These are phyloP conservation scores for Aspergillus cristatus DNA, from an alignment of 495 filamentous ascomycete species.

Conservation along the genomic window DNA sequence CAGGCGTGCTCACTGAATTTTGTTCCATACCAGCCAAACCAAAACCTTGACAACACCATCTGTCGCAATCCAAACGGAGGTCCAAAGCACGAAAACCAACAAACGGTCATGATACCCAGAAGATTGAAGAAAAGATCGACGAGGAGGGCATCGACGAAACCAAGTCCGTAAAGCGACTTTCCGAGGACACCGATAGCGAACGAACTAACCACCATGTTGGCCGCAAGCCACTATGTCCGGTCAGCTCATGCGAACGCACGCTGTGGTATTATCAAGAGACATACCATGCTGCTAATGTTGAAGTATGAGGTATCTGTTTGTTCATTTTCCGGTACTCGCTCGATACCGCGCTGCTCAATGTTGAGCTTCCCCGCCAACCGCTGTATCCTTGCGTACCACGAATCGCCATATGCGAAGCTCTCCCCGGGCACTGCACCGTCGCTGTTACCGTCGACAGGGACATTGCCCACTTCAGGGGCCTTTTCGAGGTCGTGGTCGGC, in stretches of 20 bases:
- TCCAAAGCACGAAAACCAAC: slow-evolving; percentile 75
- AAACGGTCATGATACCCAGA: slow-evolving; percentile 62
- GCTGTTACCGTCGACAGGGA: slow-evolving; percentile 38
- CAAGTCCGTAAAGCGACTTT: slow-evolving; percentile 56
- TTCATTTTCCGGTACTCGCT: slow-evolving; percentile 69
- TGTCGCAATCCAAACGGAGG: slow-evolving; percentile 71
- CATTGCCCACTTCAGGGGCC: slow-evolving; percentile 26
- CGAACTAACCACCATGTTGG: slow-evolving; percentile 75
- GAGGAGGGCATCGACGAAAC: slow-evolving; percentile 69
- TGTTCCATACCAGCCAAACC: slow-evolving; percentile 64
- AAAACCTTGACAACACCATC: slow-evolving; percentile 80
- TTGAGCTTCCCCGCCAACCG: slow-evolving; percentile 58
- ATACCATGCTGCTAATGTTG: slow-evolving; percentile 70
- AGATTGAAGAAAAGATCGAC: slow-evolving; percentile 73
- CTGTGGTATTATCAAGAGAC: too few species aligned
- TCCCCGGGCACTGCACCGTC: slow-evolving; percentile 51
- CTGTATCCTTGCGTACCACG: slow-evolving; percentile 57
- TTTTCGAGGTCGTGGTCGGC: slow-evolving; percentile 31
- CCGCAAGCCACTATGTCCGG: slow-evolving; percentile 61
- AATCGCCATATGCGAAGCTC: slow-evolving; percentile 53
- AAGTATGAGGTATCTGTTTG: slow-evolving; percentile 55
- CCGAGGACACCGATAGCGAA: slow-evolving; percentile 73
- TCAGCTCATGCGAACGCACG: too few species aligned
- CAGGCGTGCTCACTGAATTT: slow-evolving; percentile 53
- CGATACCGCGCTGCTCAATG: slow-evolving; percentile 72